phyloP scores from a whole-genome alignment of 2,329 filamentous ascomycete species.

The Elsinoe ampelina region DNA sequence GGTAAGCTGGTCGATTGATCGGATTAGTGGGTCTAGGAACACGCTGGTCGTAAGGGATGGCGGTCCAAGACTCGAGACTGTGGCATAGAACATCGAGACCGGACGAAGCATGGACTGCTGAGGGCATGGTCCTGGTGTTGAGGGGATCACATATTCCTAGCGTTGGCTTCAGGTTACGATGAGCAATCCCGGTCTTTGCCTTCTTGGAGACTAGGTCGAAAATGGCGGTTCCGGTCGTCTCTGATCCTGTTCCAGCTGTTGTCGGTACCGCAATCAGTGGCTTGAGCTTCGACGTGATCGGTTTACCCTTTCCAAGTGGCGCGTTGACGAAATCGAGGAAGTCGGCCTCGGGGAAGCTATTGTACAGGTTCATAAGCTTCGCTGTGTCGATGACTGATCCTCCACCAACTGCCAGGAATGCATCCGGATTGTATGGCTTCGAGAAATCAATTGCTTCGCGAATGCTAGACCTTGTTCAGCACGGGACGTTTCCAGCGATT shows the following conservation, averaged over 20 bases:
- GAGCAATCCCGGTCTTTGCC: constrained; percentile 92
- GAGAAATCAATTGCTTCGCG: constrained; percentile 82
- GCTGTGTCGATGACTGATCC: constrained; percentile 97
- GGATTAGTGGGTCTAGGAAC: constrained; percentile 79
- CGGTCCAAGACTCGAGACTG: constrained; percentile 92
- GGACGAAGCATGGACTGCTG: constrained; percentile 82
- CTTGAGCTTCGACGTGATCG: constrained; percentile 60
- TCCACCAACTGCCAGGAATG: constrained; percentile 82
- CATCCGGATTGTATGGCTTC: constrained; percentile 72
- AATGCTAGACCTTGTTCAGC: constrained; percentile 46
- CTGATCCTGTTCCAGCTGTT: constrained; percentile 78
- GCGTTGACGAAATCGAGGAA: constrained; percentile 98
- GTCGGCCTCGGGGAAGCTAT: constrained; percentile 78
- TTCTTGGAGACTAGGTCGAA: constrained; percentile 86
- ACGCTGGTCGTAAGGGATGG: constrained; percentile 86
- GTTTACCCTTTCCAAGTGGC: constrained; percentile 73
- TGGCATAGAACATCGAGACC: constrained; percentile 95
- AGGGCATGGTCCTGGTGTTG: constrained; percentile 93
- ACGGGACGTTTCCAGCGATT: neutral
- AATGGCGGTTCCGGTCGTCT: constrained; percentile 96
- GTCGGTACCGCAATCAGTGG: constrained; percentile 78
- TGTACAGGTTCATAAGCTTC: constrained; percentile 97
- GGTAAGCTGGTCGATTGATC: constrained; percentile 84
- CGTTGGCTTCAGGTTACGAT: constrained; percentile 90
- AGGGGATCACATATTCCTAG: constrained; percentile 78